These are phyloP conservation scores for Ogataea pilisensis DNA, from an alignment of 805 yeast species.

Conservation along the genomic window DNA sequence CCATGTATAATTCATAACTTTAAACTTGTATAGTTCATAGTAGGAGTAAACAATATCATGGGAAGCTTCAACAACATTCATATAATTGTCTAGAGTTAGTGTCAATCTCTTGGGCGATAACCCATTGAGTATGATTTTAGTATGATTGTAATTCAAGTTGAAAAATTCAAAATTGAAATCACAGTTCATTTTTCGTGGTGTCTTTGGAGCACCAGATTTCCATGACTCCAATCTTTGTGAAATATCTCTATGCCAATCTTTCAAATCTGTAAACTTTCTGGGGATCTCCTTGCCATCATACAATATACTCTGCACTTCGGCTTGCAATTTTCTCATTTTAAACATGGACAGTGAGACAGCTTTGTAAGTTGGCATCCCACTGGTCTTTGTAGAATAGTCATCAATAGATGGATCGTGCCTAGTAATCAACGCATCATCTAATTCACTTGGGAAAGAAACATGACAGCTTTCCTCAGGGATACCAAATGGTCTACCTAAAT, in stretches of 20 bases:
- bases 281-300: conserved; percentile 75
- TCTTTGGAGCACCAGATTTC: conserved; percentile 54
- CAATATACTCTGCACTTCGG: conserved; percentile 66
- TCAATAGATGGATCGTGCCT: conserved; percentile 23
- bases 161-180: conserved; percentile 69
- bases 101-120: conserved; percentile 65
- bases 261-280: conserved; percentile 46
- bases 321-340: conserved; percentile 67
- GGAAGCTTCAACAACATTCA: conserved; percentile 58
- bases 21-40: conserved; percentile 49
- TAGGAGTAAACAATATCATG: conserved; percentile 64
- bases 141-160: conserved; percentile 71
- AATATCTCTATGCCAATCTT: conserved; percentile 61
- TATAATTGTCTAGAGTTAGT: conserved; percentile 49
- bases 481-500: conserved; percentile 83
- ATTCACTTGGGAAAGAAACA: conserved; percentile 64
- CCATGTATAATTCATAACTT: conserved; percentile 82
- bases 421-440: conserved; percentile 67
- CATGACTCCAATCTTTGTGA: conserved; percentile 54
- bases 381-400: conserved; percentile 38
- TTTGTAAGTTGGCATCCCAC: conserved; percentile 53
- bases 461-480: conserved; percentile 77
- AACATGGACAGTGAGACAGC: conserved; percentile 63
- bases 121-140: conserved; percentile 69
- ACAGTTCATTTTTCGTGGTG: conserved; percentile 60